phyloP scores from a whole-genome alignment of 1,139 yeast genomes.

The Suhomyces anneliseae region DNA sequence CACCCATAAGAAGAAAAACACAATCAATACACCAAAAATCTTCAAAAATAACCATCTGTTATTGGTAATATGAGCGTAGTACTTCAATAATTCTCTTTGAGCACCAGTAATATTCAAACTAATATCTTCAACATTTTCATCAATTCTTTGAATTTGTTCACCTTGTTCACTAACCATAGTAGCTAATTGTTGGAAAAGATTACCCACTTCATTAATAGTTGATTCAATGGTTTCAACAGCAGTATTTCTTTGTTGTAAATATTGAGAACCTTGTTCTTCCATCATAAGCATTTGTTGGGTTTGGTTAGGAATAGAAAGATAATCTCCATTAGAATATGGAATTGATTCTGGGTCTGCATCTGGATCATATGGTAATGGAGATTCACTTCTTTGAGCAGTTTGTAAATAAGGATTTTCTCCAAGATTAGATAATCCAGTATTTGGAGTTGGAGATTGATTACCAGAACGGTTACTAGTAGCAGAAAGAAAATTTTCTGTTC shows the following conservation, averaged over 20 bases:
- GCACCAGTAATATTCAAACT: conserved; percentile 89
- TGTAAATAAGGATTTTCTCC: conserved; percentile 47
- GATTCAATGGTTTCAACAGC: conserved; percentile 97
- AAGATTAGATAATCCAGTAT: conserved; percentile 18
- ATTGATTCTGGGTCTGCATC: conserved; percentile 34
- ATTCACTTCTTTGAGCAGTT: conserved; percentile 16
- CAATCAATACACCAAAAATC: conserved; percentile 82
- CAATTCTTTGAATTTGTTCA: conserved; percentile 92
- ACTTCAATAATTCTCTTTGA: conserved; percentile 87
- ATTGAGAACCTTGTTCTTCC: conserved; percentile 75
- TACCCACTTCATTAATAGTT: conserved; percentile 95
- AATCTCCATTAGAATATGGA: conserved; percentile 35
- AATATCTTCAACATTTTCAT: conserved; percentile 92
- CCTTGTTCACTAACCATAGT: conserved; percentile 98
- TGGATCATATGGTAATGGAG: conserved; percentile 32
- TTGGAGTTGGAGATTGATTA: conserved; percentile 30
- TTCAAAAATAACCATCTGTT: conserved; percentile 91
- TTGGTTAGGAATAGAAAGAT: conserved; percentile 67
- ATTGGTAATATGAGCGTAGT: conserved; percentile 82
- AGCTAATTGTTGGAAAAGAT: conserved; percentile 89
- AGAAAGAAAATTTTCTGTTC: conserved; percentile 82
- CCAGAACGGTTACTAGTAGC: conserved; percentile 37
- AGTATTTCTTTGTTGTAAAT: conserved; percentile 77
- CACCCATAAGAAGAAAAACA: conserved; percentile 78
- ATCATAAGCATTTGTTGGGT: conserved; percentile 70